Evolutionary conservation across 352 stramenopile species (phyloP), one percentile per base, ranked within the genome.

Genomic region (Nothophytophthora sp.): DNA sequence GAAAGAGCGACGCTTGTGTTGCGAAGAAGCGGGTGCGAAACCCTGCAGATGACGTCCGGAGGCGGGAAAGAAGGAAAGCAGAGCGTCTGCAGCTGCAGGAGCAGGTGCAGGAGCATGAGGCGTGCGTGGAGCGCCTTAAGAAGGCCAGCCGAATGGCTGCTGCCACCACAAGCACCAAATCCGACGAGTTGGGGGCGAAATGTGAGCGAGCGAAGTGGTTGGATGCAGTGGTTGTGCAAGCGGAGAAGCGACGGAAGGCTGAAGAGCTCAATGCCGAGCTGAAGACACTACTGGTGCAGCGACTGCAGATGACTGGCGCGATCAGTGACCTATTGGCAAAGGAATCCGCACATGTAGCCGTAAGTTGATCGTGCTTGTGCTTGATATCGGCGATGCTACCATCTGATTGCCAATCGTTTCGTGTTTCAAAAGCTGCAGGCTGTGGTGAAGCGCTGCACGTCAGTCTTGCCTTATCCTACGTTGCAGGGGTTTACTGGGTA

Each of bases 1-100:
- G n/a, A n/a, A n/a, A n/a, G n/a, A n/a, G n/a, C n/a, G n/a, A n/a
- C n/a, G n/a, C n/a, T n/a, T n/a, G n/a, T n/a, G n/a, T n/a, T n/a
- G n/a, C n/a, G n/a, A 46, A 55, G 38, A 56, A 56, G 22, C 48
- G 48, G 2, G 48, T 49, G 38, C 48, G 48, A 16, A 49, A 56
- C 22, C 48, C 48, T 5, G 29, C 27, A 28, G 42, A 49, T 38
- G 48, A 56, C 29, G 48, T 49, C 2, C 29, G 30, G 1, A 16
- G 49, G 22, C 49, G 49, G 3, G 37, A 43, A 25, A 49, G 32
- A 30, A 43, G 29, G 30, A 57, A 57, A 23, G 49, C 20, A 27
- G 55, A 66, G 42, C 55, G 62, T n/a, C 30, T 59, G 34, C 47
- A 59, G 24, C 25, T 70, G 38, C 45, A 59, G 11, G 44, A 61